A percentile compares a stretch with the other conserved stretches of the same genome.
These are phyloP conservation scores for Phyllosticta citrichinensis DNA, from an alignment of 2,329 filamentous ascomycete species.

Conservation along the genomic window DNA sequence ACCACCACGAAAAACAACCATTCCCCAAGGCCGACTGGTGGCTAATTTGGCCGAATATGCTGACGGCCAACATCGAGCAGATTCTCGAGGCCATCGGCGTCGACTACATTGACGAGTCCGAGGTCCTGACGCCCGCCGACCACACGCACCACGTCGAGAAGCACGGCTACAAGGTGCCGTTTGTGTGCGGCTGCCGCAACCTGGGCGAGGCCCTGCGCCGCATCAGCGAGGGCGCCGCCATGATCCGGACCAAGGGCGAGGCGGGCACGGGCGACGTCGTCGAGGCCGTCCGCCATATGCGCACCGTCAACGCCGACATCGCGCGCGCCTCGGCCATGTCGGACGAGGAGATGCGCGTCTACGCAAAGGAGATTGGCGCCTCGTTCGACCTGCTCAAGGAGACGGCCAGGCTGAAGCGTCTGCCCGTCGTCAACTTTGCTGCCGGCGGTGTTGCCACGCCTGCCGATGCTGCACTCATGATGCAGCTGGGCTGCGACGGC, in stretches of 20 bases:
- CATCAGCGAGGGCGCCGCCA: conserved; percentile 87
- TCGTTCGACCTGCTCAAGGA: conserved; percentile 73
- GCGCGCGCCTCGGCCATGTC: conserved; percentile 54
- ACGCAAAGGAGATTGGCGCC: conserved; percentile 72
- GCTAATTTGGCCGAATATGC: too few relatives aligned
- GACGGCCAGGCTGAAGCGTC: conserved; percentile 73
- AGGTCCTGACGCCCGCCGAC: conserved; percentile 94
- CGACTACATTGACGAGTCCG: conserved; percentile 97
- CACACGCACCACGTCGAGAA: conserved; percentile 88
- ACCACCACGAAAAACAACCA: neutral
- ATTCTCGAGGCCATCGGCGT: conserved; percentile 91
- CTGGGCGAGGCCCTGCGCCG: conserved; percentile 85
- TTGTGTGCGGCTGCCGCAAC: conserved; percentile 94
- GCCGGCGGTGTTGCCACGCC: conserved; percentile 99
- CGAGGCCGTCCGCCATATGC: conserved; percentile 93
- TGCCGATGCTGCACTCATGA: conserved; percentile 94
- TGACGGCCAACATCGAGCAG: conserved; percentile 30
- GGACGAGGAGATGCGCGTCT: conserved; percentile 64
- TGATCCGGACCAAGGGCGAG: conserved; percentile 98
- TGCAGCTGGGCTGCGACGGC: conserved; percentile 96
- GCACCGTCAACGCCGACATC: conserved; percentile 77
- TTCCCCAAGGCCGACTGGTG: too few relatives aligned
- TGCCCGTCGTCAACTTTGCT: conserved; percentile 96
- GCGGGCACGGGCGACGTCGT: conserved; percentile 95
- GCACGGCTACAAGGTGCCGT: conserved; percentile 69